phyloP scores from a whole-genome alignment of 768 basidiomycete species.

The Lentinula sp. region DNA sequence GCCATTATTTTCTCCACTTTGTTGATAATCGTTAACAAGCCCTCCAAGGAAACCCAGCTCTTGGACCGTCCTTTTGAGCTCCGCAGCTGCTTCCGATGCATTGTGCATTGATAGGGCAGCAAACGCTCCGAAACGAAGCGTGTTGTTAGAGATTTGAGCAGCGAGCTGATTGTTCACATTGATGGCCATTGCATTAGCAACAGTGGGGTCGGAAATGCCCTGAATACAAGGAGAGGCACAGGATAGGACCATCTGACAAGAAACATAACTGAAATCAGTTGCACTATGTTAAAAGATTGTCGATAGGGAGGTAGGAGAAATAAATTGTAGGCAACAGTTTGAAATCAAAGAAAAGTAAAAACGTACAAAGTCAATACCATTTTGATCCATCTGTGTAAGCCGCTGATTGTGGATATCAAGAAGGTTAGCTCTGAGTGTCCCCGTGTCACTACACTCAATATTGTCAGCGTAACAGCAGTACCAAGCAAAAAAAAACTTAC shows the following conservation, averaged over 20 bases:
- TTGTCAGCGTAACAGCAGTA: neutral
- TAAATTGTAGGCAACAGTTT: neutral
- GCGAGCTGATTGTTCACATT: conserved; percentile 25
- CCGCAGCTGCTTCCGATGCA: conserved; percentile 31
- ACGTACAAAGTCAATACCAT: conserved; percentile 4
- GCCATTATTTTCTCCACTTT: conserved; percentile 22
- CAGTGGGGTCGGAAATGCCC: conserved; percentile 3
- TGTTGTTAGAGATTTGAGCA: conserved; percentile 4
- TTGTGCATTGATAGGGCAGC: conserved; percentile 40
- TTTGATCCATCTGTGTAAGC: conserved; percentile 5
- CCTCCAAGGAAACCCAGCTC: conserved; percentile 37
- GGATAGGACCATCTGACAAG: conserved; percentile 4
- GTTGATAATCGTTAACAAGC: conserved; percentile 38
- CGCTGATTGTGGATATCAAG: conserved; percentile 7
- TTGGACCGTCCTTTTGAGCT: conserved; percentile 31
- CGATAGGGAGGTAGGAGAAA: too few relatives aligned
- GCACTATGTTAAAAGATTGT: too few relatives aligned
- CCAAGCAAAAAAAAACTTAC: neutral
- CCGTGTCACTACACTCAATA: neutral
- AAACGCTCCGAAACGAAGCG: conserved; percentile 29
- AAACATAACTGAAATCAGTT: neutral
- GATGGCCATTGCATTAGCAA: conserved; percentile 20
- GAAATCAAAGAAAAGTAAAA: neutral
- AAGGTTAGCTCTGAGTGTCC: conserved; percentile 1
- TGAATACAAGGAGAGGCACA: conserved; percentile 15